phyloP scores from a whole-genome alignment of 2,329 filamentous ascomycete genomes.

The Sarocladiaceae sp. region DNA sequence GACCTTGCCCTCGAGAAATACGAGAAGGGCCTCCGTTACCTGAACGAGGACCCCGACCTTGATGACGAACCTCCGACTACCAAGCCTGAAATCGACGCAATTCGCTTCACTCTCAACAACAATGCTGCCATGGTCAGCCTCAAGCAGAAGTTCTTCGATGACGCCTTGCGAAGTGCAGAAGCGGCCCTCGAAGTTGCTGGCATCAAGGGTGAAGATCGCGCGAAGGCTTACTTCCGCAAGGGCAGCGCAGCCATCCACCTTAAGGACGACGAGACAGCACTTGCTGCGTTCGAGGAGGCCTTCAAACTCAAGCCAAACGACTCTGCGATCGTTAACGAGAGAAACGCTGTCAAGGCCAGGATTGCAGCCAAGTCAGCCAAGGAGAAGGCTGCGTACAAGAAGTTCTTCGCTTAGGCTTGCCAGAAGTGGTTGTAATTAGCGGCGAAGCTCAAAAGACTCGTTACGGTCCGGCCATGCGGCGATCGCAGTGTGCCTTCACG shows the following conservation, averaged over 20 bases:
- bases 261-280: slow-evolving; percentile 79
- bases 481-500: no score
- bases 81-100: slow-evolving; percentile 58
- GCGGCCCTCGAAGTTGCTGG: slow-evolving; percentile 64
- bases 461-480: no score
- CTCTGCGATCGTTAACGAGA: slow-evolving; percentile 66
- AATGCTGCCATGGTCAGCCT: slow-evolving; percentile 82
- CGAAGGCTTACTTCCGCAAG: slow-evolving; percentile 82
- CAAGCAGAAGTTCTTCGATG: slow-evolving; percentile 68
- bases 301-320: slow-evolving; percentile 70
- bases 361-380: slow-evolving; percentile 69
- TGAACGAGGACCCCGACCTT: slow-evolving; percentile 74
- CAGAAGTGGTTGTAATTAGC: no score
- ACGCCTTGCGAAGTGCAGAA: slow-evolving; percentile 63
- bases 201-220: slow-evolving; percentile 69
- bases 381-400: slow-evolving; percentile 89
- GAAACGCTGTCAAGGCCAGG: slow-evolving; percentile 70
- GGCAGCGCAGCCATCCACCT: slow-evolving; percentile 67
- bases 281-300: slow-evolving; percentile 70
- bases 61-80: slow-evolving; percentile 65
- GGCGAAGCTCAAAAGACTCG: no score
- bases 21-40: slow-evolving; percentile 83
- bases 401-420: slow-evolving; percentile 72
- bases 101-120: slow-evolving; percentile 81
- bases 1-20: slow-evolving; percentile 79